phyloP scores from a whole-genome alignment of 2,329 filamentous ascomycete species.

The Ascomycota sp. region DNA sequence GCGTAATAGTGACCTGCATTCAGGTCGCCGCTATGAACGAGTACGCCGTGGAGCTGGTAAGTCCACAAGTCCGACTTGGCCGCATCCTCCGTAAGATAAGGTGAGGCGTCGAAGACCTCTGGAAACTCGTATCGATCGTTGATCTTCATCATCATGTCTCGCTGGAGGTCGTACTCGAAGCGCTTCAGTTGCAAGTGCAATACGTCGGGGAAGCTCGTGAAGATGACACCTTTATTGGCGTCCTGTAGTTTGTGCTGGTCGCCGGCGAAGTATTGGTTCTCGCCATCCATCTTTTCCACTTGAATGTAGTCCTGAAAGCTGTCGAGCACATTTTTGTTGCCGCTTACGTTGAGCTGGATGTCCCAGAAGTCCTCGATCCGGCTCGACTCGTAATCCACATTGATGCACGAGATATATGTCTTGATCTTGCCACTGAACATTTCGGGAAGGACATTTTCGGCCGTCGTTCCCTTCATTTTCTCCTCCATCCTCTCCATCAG shows the following conservation, averaged over 20 bases:
- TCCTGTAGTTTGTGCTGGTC: conserved; percentile 85
- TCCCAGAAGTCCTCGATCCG: conserved; percentile 97
- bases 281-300: conserved; percentile 89
- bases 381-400: conserved; percentile 93
- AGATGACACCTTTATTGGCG: conserved; percentile 94
- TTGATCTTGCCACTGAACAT: conserved; percentile 97
- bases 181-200: conserved; percentile 89
- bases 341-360: conserved; percentile 88
- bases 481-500: conserved; percentile 95
- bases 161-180: conserved; percentile 92
- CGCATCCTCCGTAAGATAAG: conserved; percentile 70
- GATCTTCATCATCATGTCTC: conserved; percentile 97
- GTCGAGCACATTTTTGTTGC: conserved; percentile 79
- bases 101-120: conserved; percentile 62
- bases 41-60: conserved; percentile 83
- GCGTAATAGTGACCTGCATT: conserved; percentile 98
- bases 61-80: conserved; percentile 77
- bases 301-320: conserved; percentile 94
- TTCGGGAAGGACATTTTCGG: conserved; percentile 69
- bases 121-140: conserved; percentile 85
- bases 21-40: conserved; percentile 90
- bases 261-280: conserved; percentile 93
- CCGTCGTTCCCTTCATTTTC: conserved; percentile 91
- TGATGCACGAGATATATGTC: conserved; percentile 96
- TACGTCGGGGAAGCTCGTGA: conserved; percentile 84